Base-by-base conservation (phyloP, 768 basidiomycete genomes). In the Boletus eberwhitei region DNA sequence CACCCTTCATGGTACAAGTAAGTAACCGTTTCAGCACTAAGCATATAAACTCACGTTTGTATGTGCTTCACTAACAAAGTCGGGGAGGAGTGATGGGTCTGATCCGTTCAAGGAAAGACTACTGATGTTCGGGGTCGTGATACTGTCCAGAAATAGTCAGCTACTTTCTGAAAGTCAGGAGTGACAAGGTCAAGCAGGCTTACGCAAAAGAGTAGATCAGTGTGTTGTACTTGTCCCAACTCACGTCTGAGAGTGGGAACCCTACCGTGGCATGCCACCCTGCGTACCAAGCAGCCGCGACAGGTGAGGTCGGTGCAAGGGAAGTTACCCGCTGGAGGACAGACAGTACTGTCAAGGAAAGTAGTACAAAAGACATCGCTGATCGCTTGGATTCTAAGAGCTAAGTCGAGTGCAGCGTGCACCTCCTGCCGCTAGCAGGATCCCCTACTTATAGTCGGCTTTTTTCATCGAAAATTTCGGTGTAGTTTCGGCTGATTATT, bases 171-270 rank as follows among this genome's bases (percentile, higher is more conserved):
- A 24, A 36, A 39, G 16, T 22, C 24, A 17, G 13, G n/a, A 21
- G 4, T 14, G 34, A 24, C 22, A 24, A 16, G n/a, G 16, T 37
- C 34, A 26, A 36, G 24, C 14, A 16, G 21, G 66, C 77, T 69
- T 60, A 76, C 77, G 84, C 87, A 58, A 89, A 90, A 0, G 87
- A 76, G 68, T 87, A 89, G 14, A 79, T 82, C 43, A 87, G 53
- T 16, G 81, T 76, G n/a, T 80, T 87, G 66, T 88, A 90, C 70
- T 87, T 88, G n/a, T 72, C 69, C 87, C 88, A 90, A 57, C 75
- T 80, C 56, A 90, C 67, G 17, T 75, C 72, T 7, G 75, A 73
- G 16, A 85, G 71, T 4, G 85, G 75, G 60, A 83, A 85, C 1
- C 75, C 75, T 17, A 70, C 63, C 7, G 66, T 69, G 14, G 79